Base-by-base conservation (phyloP, 1,139 yeast genomes). In the Nadsonia commutata region DNA sequence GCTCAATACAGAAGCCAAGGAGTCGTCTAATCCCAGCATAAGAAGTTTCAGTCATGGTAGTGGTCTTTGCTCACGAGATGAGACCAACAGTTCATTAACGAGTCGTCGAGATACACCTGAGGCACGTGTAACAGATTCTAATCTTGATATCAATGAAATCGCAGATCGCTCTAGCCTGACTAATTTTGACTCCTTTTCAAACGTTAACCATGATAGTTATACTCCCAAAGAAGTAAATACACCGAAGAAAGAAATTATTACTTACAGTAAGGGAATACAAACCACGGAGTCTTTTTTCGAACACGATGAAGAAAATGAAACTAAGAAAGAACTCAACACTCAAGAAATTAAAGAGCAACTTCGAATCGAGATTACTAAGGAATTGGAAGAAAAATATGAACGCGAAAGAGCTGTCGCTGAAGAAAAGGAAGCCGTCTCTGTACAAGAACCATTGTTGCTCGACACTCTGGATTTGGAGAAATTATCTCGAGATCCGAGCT, bases 211-310 rank as follows among this genome's bases (percentile, higher is more conserved):
- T 13, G 33, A 27, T 11, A 27, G 33, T 16, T 27, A 27, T 13
- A 4, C 33, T 8, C n/a, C 33, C 9, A 13, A 13, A 7, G 33
- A 27, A 13, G 9, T 27, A 9, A 27, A 9, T 11, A 27, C n/a
- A 27, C 33, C 33, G 16, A 38, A 37, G 31, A 19, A 38, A 8
- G 43, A 42, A 21, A 44, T 45, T 1, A 51, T 56, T 2, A 48
- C 55, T 16, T 58, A 58, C 40, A 51, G 56, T 27, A 58, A 58
- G 40, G 53, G 48, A 21, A 53, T 56, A 1, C 61, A 57, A 37
- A 56, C 56, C 7, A 41, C 51, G 6, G 51, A 51, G 23, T 40
- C 41, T 20, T 21, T 21, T 8, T 39, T 19, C 40, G 40, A 16
- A 21, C 31, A 21, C 13, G 40, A 31, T 21, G 22, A 17, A 2